Base-by-base conservation (phyloP, 2,329 filamentous ascomycete genomes). In the Nemania sp. region DNA sequence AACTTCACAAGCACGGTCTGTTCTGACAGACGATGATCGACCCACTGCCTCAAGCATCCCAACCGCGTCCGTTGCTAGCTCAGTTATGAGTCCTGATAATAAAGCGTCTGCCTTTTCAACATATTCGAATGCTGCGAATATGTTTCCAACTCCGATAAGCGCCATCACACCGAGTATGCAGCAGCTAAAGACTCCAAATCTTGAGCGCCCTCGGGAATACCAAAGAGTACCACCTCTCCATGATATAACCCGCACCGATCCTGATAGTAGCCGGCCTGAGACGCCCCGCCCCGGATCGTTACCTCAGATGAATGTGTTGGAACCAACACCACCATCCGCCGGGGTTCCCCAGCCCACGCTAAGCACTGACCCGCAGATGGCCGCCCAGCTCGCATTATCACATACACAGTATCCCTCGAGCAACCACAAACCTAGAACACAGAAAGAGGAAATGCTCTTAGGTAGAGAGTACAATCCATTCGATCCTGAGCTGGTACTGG, bases 381-480 rank as follows among this genome's bases (percentile, higher is more conserved):
- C 80, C n/a, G 81, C 82, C n/a, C 80, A 83, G 64, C 71, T 83
- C 31, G 79, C 83, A 2, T 68, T 86, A 42, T 81, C 80, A 20
- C 81, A 84, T 63, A 72, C 79, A 6, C 78, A 80, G 56, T 80
- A 78, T 53, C 72, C 75, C 39, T 49, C 69, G 1, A 64, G 66
- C 14, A 61, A 72, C 1, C 64, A 65, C 9, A 62, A 73, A 62
- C 64, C 66, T 64, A 74, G 79, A 56, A 88, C 86, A 1, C 90
- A 96, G 68, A 94, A 94, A 72, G 89, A 95, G 56, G 91, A 94
- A 69, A 97, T 97, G 93, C 76, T 96, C 14, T 79, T 80, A 26
- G 90, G 90, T 11, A 81, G 89, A 34, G 80, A 84, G n/a, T 97
- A 91, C 72, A 86, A 86, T 56, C 89, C 90, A 6, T 92, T 88